Conservation (phyloP, 495 filamentous ascomycete species). For the Oidiodendron maius region DNA sequence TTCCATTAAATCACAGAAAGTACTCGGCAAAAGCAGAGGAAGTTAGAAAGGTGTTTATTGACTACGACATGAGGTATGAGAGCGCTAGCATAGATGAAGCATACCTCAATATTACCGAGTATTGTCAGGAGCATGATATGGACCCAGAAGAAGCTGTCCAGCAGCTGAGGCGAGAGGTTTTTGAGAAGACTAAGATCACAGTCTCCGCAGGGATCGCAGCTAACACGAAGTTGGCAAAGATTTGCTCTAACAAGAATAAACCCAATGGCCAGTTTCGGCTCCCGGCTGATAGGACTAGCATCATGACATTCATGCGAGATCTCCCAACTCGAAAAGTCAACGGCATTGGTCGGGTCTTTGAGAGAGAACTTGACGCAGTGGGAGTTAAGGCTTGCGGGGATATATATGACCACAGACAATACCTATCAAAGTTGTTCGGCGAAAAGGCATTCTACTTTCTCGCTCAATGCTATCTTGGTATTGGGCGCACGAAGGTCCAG, state of each 20-base stretch:
- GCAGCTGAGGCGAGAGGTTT: slow-evolving; percentile 70
- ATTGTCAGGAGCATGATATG: slow-evolving; percentile 64
- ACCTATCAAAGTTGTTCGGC: slow-evolving; percentile 72
- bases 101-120: slow-evolving; percentile 91
- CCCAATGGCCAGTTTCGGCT: slow-evolving; percentile 88
- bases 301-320: slow-evolving; percentile 80
- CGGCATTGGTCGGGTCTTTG: slow-evolving; percentile 87
- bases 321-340: slow-evolving; percentile 88
- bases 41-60: slow-evolving; percentile 71
- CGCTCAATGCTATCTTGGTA: slow-evolving; percentile 74
- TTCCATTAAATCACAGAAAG: slow-evolving; percentile 84
- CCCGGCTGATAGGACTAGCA: slow-evolving; percentile 58
- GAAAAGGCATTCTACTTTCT: slow-evolving; percentile 89
- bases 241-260: slow-evolving; percentile 90
- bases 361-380: slow-evolving; percentile 83
- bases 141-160: slow-evolving; percentile 65
- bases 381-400: slow-evolving; percentile 88
- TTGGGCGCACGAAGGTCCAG: slow-evolving; percentile 82
- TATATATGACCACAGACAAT: slow-evolving; percentile 69
- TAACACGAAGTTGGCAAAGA: slow-evolving; percentile 91
- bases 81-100: slow-evolving; percentile 94
- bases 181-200: slow-evolving; percentile 74
- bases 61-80: slow-evolving; percentile 87
- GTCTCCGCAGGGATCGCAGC: slow-evolving; percentile 92
- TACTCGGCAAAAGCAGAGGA: slow-evolving; percentile 89